These are phyloP conservation scores for Clathrospora elynae DNA, from an alignment of 2,329 filamentous ascomycete genomes.

Conservation along the genomic window DNA sequence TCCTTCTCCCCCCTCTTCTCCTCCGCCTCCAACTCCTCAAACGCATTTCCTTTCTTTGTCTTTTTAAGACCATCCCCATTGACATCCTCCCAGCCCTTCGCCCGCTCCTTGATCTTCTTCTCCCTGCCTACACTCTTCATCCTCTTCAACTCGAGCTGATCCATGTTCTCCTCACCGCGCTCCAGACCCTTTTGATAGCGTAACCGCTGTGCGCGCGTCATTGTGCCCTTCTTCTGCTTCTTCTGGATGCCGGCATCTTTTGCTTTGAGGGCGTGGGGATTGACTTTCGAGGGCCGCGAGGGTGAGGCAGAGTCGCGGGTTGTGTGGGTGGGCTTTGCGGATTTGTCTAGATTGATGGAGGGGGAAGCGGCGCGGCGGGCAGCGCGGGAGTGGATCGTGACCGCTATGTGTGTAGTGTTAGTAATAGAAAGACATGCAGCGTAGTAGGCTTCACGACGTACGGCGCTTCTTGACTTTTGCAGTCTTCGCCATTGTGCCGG, in stretches of 20 bases:
- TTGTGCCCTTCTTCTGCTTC: constrained; percentile 57
- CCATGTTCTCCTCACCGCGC: constrained; percentile 59
- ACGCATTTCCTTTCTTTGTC: constrained; percentile 23
- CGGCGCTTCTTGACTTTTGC: constrained; percentile 54
- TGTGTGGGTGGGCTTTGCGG: constrained; percentile 55
- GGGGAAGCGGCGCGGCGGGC: constrained; percentile 74
- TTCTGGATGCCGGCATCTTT: constrained; percentile 76
- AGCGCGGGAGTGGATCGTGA: constrained; percentile 73
- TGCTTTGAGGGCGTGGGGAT: constrained; percentile 66
- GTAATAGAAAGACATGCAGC: too few species aligned
- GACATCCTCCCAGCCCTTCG: constrained; percentile 49
- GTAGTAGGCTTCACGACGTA: too few species aligned
- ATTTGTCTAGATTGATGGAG: constrained; percentile 73
- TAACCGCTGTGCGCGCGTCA: constrained; percentile 59
- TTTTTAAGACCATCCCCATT: constrained; percentile 34
- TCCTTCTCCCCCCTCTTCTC: constrained; percentile 22
- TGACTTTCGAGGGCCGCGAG: constrained; percentile 28
- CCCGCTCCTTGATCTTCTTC: constrained; percentile 56
- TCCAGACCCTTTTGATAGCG: constrained; percentile 57
- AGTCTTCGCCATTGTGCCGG: constrained; percentile 51
- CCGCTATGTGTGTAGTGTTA: constrained; percentile 53
- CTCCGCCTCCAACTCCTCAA: constrained; percentile 23
- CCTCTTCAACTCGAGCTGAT: constrained; percentile 62
- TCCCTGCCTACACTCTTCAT: constrained; percentile 57
- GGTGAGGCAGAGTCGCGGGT: constrained; percentile 38